Evolutionary conservation across 768 basidiomycete species (phyloP).

Genomic region (Coprinopsis marcescibilis): DNA sequence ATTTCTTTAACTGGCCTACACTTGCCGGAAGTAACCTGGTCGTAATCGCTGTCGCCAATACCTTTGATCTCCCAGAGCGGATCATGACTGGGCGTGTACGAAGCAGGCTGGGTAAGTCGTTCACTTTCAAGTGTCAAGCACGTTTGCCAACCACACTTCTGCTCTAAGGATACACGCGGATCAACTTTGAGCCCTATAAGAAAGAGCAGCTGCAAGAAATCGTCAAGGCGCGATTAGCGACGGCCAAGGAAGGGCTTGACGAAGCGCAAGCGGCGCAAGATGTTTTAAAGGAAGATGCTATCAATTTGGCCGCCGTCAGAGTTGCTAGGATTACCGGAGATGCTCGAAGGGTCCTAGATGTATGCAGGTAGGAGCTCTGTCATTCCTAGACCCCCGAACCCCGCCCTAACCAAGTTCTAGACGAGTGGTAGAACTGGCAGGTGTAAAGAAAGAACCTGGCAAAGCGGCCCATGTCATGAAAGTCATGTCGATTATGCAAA

Average conservation of each 20-base stretch:
- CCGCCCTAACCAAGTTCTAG: constrained; percentile 27
- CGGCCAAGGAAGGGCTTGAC: constrained; percentile 46
- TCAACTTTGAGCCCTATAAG: constrained; percentile 89
- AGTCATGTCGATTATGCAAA: constrained; percentile 83
- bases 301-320: constrained; percentile 77
- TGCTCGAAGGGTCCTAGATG: constrained; percentile 87
- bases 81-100: constrained; percentile 89
- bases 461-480: constrained; percentile 66
- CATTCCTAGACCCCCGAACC: not conserved
- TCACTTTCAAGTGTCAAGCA: not conserved
- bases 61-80: constrained; percentile 95
- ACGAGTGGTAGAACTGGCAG: constrained; percentile 79
- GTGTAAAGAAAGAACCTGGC: constrained; percentile 44
- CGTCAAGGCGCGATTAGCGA: constrained; percentile 72
- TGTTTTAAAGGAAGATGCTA: constrained; percentile 40
- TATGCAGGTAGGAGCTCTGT: constrained; percentile 62
- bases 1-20: constrained; percentile 99
- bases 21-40: constrained; percentile 81
- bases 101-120: constrained; percentile 73
- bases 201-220: constrained; percentile 77
- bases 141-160: not conserved
- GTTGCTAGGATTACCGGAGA: constrained; percentile 82
- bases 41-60: constrained; percentile 96
- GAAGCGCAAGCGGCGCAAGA: constrained; percentile 34
- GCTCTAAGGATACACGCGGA: constrained; percentile 73